These are phyloP conservation scores for Tetracentron sinense DNA, from an alignment of 164 flowering plant species.

Conservation along the genomic window DNA sequence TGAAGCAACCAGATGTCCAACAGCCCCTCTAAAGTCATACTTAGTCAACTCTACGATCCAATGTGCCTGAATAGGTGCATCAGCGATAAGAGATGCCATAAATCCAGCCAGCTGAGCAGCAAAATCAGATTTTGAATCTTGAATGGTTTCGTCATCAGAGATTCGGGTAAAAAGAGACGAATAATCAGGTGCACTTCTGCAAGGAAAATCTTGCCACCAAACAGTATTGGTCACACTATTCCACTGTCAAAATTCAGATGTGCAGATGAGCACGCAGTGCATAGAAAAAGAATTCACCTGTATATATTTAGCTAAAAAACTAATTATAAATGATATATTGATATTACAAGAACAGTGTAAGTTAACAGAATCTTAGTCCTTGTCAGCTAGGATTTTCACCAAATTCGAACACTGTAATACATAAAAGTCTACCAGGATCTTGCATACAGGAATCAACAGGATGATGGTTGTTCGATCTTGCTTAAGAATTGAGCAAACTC, in stretches of 20 bases:
- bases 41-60: constrained; percentile 75
- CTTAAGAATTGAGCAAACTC: too few relatives aligned
- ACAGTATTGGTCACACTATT: constrained; percentile 74
- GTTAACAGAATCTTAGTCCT: not conserved
- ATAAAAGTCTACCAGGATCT: too few relatives aligned
- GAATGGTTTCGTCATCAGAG: constrained; percentile 20
- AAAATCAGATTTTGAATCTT: constrained; percentile 60
- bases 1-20: constrained; percentile 71
- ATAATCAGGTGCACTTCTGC: constrained; percentile 43
- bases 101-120: constrained; percentile 87
- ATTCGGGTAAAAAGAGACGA: constrained; percentile 49
- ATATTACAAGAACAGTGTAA: not conserved
- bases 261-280: not conserved
- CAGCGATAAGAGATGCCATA: constrained; percentile 66
- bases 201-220: constrained; percentile 99
- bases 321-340: too few relatives aligned
- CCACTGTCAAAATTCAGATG: constrained; percentile 60
- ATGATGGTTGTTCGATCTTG: too few relatives aligned
- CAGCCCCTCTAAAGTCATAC: constrained; percentile 62
- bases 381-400: not conserved
- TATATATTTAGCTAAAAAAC: not conserved
- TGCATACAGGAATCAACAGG: too few relatives aligned
- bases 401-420: too few relatives aligned
- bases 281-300: not conserved
- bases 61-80: constrained; percentile 69